These are phyloP conservation scores for Alectoria sarmentosa DNA, from an alignment of 495 filamentous ascomycete genomes.

Conservation along the genomic window DNA sequence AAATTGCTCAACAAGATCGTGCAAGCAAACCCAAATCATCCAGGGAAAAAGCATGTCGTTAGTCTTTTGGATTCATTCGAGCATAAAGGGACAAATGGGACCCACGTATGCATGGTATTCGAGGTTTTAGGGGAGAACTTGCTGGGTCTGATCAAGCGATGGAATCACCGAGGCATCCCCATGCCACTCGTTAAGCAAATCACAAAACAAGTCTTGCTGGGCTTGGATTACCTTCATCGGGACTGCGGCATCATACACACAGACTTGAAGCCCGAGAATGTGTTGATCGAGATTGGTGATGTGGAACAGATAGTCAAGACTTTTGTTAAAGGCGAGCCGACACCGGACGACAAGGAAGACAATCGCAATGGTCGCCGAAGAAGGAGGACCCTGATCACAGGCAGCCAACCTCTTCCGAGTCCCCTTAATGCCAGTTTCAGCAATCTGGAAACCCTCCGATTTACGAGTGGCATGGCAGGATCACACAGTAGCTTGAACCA, in stretches of 20 bases:
- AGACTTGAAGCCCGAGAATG: conserved; percentile 96
- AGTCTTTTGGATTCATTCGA: conserved; percentile 95
- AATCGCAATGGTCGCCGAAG: conserved; percentile 90
- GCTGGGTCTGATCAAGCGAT: conserved; percentile 91
- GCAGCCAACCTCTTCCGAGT: conserved; percentile 92
- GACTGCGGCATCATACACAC: conserved; percentile 99
- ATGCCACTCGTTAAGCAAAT: conserved; percentile 97
- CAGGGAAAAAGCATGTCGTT: conserved; percentile 89
- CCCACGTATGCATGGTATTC: conserved; percentile 99
- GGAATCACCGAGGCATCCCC: conserved; percentile 95
- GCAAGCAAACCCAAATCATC: conserved; percentile 86
- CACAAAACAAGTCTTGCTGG: conserved; percentile 93
- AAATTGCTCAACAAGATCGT: conserved; percentile 96
- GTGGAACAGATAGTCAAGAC: conserved; percentile 95
- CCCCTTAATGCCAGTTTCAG: conserved; percentile 89
- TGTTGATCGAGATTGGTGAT: conserved; percentile 97
- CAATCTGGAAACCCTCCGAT: conserved; percentile 56
- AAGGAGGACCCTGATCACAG: conserved; percentile 90
- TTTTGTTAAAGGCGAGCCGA: conserved; percentile 77
- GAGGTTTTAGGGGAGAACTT: conserved; percentile 96
- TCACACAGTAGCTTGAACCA: conserved; percentile 78
- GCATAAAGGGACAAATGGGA: conserved; percentile 92
- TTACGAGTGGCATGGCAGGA: conserved; percentile 60
- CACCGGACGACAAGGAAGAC: conserved; percentile 58
- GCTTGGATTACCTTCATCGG: conserved; percentile 90